These are phyloP conservation scores for Fraxinus albicans DNA, from an alignment of 305 asterid genomes.

Conservation along the genomic window DNA sequence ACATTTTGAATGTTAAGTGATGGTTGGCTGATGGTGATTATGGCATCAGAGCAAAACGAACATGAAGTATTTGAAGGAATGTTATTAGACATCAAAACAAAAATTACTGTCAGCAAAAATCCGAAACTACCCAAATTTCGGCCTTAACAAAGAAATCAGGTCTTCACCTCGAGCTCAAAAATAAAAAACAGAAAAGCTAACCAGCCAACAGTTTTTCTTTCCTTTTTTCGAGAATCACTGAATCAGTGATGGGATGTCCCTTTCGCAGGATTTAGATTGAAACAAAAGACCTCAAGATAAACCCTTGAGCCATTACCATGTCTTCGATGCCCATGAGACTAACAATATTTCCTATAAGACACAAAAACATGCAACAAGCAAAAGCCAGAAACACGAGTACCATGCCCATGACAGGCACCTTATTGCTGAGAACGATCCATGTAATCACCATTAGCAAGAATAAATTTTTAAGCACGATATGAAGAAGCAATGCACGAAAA, in stretches of 20 bases:
- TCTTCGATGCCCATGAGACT: neutral
- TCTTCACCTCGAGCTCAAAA: neutral
- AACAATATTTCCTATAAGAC: neutral
- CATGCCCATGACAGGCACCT: neutral
- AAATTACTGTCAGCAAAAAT: neutral
- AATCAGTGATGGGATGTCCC: neutral
- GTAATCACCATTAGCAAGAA: neutral
- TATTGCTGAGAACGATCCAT: neutral
- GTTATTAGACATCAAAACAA: neutral
- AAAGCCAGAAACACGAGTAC: neutral
- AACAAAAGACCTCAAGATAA: neutral
- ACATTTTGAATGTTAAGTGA: neutral
- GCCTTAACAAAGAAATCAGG: neutral
- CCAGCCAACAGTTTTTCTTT: neutral
- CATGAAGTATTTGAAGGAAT: neutral
- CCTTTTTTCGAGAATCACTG: neutral
- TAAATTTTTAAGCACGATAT: neutral
- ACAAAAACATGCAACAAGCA: neutral
- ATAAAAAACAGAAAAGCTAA: neutral
- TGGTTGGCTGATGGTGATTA: neutral
- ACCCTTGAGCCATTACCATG: neutral
- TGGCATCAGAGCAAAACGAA: neutral
- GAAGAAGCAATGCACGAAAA: neutral
- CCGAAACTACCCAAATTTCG: neutral
- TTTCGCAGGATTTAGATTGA: neutral